Percentiles rank a stretch among this genome's conserved stretches.
These are phyloP conservation scores for Coemansia reversa DNA, from an alignment of 192 early-diverging fungal species.

Conservation along the genomic window DNA sequence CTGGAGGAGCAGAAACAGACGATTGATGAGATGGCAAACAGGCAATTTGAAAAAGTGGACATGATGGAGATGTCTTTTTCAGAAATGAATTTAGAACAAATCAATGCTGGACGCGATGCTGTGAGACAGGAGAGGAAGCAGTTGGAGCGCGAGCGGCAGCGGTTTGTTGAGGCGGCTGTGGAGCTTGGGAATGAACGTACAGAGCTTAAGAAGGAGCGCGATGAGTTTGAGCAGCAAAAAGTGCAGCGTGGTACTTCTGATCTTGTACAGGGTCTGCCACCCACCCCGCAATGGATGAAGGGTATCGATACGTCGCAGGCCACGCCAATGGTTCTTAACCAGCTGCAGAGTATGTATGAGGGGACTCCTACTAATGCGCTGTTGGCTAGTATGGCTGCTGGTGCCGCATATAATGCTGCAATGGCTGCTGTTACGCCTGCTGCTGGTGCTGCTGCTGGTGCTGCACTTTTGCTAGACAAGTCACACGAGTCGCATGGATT, in stretches of 20 bases:
- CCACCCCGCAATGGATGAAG: slow-evolving; percentile 52
- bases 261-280: slow-evolving; percentile 34
- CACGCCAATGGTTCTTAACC: slow-evolving; percentile 39
- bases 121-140: slow-evolving; percentile 55
- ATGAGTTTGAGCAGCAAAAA: slow-evolving; percentile 24
- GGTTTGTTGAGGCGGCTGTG: slow-evolving; percentile 71
- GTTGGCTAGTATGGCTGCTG: slow-evolving; percentile 34
- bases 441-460: background rate
- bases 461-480: background rate
- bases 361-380: slow-evolving; percentile 43
- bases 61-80: slow-evolving; percentile 45
- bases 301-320: slow-evolving; percentile 29
- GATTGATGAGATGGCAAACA: slow-evolving; percentile 28
- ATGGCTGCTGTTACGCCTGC: slow-evolving; percentile 1
- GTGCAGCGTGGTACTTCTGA: slow-evolving; percentile 14
- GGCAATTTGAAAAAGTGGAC: slow-evolving; percentile 10
- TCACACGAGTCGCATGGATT: no score
- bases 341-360: slow-evolving; percentile 24
- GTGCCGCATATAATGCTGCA: slow-evolving; percentile 18
- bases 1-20: slow-evolving; percentile 38
- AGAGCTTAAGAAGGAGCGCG: slow-evolving; percentile 41
- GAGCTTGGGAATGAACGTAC: slow-evolving; percentile 67
- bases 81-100: slow-evolving; percentile 48
- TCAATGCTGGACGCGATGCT: slow-evolving; percentile 49
- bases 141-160: slow-evolving; percentile 63